A percentile compares a stretch with the other conserved stretches of the same genome.
Evolutionary conservation across 2,329 filamentous ascomycete genomes (phyloP).

Genomic region (Cladosporium halotolerans): DNA sequence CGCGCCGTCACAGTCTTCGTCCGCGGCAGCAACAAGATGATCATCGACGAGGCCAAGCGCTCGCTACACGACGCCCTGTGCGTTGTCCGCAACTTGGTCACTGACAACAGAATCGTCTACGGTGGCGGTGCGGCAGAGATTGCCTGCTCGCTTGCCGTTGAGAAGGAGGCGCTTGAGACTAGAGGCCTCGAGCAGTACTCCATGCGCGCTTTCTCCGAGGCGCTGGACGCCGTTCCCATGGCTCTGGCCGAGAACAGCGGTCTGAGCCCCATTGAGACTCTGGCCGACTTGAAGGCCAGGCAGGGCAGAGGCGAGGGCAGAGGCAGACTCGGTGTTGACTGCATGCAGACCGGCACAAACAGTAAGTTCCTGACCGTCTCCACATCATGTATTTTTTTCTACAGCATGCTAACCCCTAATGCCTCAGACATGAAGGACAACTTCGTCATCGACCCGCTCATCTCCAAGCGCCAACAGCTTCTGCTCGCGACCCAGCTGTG

Average conservation of each 20-base stretch:
- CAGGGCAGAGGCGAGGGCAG: constrained; percentile 78
- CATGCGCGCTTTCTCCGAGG: constrained; percentile 96
- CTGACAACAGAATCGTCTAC: constrained; percentile 95
- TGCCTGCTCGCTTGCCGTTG: constrained; percentile 90
- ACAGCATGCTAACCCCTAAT: neutral
- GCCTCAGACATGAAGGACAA: constrained; percentile 85
- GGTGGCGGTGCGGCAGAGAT: constrained; percentile 96
- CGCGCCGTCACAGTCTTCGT: constrained; percentile 95
- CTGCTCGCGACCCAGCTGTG: constrained; percentile 94
- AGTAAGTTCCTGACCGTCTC: constrained; percentile 42
- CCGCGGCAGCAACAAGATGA: constrained; percentile 99
- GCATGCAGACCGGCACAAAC: constrained; percentile 92
- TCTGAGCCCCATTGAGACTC: constrained; percentile 87
- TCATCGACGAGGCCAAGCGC: constrained; percentile 97
- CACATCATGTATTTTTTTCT: neutral
- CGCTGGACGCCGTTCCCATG: constrained; percentile 89
- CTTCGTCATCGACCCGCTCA: constrained; percentile 96
- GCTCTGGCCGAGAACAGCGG: constrained; percentile 96
- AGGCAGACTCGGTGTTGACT: constrained; percentile 82
- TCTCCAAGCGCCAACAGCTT: constrained; percentile 96
- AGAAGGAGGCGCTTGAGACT: constrained; percentile 83
- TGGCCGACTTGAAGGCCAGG: constrained; percentile 91
- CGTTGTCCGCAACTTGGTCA: constrained; percentile 92
- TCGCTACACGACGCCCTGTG: constrained; percentile 96
- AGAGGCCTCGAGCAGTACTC: constrained; percentile 98